These are phyloP conservation scores for Apophysomyces elegans DNA, from an alignment of 371 early-diverging fungal genomes.

Conservation along the genomic window DNA sequence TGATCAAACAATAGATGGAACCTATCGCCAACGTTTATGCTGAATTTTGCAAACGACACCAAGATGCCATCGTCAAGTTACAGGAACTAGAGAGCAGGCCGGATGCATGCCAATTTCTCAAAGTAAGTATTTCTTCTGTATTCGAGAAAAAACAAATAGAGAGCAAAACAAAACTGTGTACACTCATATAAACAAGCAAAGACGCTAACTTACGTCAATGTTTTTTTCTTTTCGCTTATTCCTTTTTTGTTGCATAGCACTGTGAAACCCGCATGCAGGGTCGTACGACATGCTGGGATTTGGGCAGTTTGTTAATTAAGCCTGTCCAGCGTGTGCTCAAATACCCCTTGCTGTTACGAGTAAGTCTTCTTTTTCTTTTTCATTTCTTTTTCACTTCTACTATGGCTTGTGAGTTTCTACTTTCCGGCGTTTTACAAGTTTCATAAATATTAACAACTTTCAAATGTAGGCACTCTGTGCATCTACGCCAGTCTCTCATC, in stretches of 20 bases:
- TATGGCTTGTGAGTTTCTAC: not conserved
- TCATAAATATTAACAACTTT: slow-evolving; percentile 3
- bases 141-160: slow-evolving; percentile 17
- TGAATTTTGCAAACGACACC: slow-evolving; percentile 81
- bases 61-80: slow-evolving; percentile 63
- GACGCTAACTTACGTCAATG: slow-evolving; percentile 50
- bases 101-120: slow-evolving; percentile 53
- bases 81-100: slow-evolving; percentile 60
- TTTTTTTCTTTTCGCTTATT: not conserved
- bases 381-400: not conserved
- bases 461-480: slow-evolving; percentile 61
- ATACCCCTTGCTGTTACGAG: slow-evolving; percentile 73
- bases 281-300: slow-evolving; percentile 76
- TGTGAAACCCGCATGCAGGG: slow-evolving; percentile 60
- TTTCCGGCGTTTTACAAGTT: not conserved
- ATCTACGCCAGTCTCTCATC: slow-evolving; percentile 60
- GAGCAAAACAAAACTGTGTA: too few species aligned
- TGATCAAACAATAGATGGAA: slow-evolving; percentile 36
- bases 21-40: slow-evolving; percentile 66
- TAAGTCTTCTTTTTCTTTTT: slow-evolving; percentile 26
- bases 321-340: slow-evolving; percentile 85
- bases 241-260: slow-evolving; percentile 15
- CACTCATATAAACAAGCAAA: slow-evolving; percentile 34
- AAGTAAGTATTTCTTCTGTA: slow-evolving; percentile 29
- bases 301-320: slow-evolving; percentile 77